Evolutionary conservation across 305 asterid species (phyloP), one percentile per base, ranked within the genome.

Genomic region (Fraxinus nigra): DNA sequence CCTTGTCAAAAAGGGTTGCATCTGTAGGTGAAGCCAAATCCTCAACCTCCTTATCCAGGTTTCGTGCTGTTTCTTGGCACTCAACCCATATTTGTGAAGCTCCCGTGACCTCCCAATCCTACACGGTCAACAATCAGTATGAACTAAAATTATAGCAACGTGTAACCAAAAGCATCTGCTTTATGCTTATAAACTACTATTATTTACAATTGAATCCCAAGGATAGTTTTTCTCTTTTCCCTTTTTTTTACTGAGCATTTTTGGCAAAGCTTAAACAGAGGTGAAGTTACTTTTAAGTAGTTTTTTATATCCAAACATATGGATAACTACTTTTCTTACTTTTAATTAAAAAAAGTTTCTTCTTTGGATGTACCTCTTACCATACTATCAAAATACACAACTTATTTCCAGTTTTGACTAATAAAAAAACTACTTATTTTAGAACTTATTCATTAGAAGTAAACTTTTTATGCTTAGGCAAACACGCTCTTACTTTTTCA

Each of bases 61-160:
- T 92, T 67, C 88, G 83, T 82, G 92, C 88, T 59, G 98, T 92
- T 90, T 92, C 95, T 86, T 95, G 98, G 90, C 98, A 95, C 85
- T 92, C 93, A 0, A 93, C 97, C 85, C 91, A 54, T 86, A 90
- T 95, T 85, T 87, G 93, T 3, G 97, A 95, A 89, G 97, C 97
- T 85, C 91, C 88, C 76, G 87, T 87, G n/a, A 93, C 90, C 87
- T 95, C 97, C 89, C 84, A 75, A 82, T 92, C 98, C 97, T 95
- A 78, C 84, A 84, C 76, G 80, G 83, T 82, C 28, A 65, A 78
- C 61, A 85, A 70, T 2, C 75, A 70, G 40, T 14, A 32, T 70
- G 75, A 70, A 70, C n/a, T 32, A 70, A 70, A 70, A 14, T 30
- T 7, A 11, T 63, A 63, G n/a, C 33, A 10, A 20, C 13, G 33